A percentile compares a stretch with the other conserved stretches of the same genome.
These are phyloP conservation scores for Imleria badia DNA, from an alignment of 768 basidiomycete genomes.

Conservation along the genomic window DNA sequence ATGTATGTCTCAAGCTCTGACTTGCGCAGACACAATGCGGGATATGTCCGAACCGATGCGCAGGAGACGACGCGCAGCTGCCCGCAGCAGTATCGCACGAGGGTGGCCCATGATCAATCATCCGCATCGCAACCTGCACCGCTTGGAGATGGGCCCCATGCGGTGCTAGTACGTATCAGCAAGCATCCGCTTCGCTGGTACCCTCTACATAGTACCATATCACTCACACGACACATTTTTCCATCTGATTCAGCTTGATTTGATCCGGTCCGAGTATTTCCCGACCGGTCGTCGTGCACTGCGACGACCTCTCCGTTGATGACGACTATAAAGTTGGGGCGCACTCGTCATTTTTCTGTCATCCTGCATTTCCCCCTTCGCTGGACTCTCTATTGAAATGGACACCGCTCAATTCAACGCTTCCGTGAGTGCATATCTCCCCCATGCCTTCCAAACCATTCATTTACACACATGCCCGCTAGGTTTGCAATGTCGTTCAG, in stretches of 20 bases:
- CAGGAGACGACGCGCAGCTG: too few species aligned
- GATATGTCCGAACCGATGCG: too few species aligned
- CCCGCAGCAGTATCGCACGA: too few species aligned
- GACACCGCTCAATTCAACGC: constrained; percentile 20
- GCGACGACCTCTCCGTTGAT: too few species aligned
- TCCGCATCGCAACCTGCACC: not conserved
- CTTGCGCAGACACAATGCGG: too few species aligned
- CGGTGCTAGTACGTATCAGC: not conserved
- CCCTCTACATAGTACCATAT: not conserved
- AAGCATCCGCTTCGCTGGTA: too few species aligned
- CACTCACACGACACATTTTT: not conserved
- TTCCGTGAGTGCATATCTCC: constrained; percentile 3
- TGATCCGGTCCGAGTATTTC: not conserved
- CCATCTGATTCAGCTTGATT: too few species aligned
- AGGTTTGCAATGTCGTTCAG: constrained; percentile 71
- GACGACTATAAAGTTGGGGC: not conserved
- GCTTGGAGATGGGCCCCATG: not conserved
- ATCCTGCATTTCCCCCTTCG: not conserved
- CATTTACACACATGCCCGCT: not conserved
- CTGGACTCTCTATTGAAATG: constrained; percentile 6
- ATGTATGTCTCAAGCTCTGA: too few species aligned
- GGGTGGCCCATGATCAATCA: too few species aligned
- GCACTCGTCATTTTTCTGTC: not conserved
- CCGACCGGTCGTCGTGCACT: not conserved
- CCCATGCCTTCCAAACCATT: not conserved